Percentiles rank a stretch among this genome's conserved stretches.
phyloP scores from a whole-genome alignment of 2,329 filamentous ascomycete species.

The Colletotrichum sp. region DNA sequence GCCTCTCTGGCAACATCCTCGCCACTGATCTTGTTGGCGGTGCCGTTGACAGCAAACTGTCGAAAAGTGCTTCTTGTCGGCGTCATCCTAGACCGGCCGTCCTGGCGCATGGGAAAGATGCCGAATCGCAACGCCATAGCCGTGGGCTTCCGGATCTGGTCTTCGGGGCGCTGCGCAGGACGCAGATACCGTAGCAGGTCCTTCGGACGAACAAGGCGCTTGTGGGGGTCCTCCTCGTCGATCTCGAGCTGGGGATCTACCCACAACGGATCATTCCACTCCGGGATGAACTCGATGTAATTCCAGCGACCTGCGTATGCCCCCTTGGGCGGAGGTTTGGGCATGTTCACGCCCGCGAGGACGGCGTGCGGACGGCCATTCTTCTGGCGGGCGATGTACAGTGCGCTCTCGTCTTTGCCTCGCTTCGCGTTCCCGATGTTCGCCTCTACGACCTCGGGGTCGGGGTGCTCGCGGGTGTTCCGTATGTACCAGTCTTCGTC shows the following conservation, averaged over 20 bases:
- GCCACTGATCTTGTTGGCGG: neutral
- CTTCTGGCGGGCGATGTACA: neutral
- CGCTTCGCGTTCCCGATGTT: neutral
- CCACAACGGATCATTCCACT: slow-evolving; percentile 32
- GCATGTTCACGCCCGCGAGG: neutral
- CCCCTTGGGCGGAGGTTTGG: neutral
- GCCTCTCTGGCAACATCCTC: neutral
- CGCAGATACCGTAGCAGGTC: neutral
- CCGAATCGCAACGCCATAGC: slow-evolving; percentile 31
- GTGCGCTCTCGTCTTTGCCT: neutral
- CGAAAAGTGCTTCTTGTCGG: slow-evolving; percentile 28
- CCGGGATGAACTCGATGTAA: slow-evolving; percentile 23
- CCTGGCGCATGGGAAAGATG: slow-evolving; percentile 28
- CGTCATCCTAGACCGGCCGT: slow-evolving; percentile 34
- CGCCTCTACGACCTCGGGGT: neutral
- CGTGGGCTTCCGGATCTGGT: slow-evolving; percentile 27
- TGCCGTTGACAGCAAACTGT: neutral
- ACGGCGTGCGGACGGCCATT: neutral
- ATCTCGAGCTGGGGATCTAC: slow-evolving; percentile 13
- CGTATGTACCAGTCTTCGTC: neutral
- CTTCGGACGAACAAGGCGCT: neutral
- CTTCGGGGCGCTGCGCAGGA: slow-evolving; percentile 21
- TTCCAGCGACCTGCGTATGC: neutral
- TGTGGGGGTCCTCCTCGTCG: neutral
- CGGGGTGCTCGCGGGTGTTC: neutral